These are phyloP conservation scores for Zasmidium angulare DNA, from an alignment of 2,329 filamentous ascomycete species.

Conservation along the genomic window DNA sequence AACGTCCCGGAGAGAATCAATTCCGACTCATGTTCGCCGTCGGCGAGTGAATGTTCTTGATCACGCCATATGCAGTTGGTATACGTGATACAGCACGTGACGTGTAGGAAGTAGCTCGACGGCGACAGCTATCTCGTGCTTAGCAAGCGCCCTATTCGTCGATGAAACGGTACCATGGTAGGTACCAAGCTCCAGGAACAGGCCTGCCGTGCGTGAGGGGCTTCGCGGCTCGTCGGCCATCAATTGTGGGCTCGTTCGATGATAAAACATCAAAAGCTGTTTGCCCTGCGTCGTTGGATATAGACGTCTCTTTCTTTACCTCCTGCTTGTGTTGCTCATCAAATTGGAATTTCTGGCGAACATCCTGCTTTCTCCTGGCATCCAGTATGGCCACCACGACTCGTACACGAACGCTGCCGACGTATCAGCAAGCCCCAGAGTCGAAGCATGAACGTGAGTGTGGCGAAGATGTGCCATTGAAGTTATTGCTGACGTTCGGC, in stretches of 20 bases:
- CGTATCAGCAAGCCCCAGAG: slow-evolving; percentile 23
- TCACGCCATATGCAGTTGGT: slow-evolving; percentile 12
- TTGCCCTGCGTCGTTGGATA: background rate
- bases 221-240: slow-evolving; percentile 6
- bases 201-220: slow-evolving; percentile 2
- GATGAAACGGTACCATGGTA: slow-evolving; percentile 3
- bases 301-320: background rate
- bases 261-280: background rate
- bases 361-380: no score
- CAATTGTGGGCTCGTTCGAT: background rate
- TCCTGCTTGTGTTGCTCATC: no score
- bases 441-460: slow-evolving; percentile 21
- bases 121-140: slow-evolving; percentile 2
- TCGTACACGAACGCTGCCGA: slow-evolving; percentile 16
- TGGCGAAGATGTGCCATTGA: background rate
- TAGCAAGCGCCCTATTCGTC: slow-evolving; percentile 7
- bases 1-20: background rate
- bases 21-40: background rate
- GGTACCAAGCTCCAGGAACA: slow-evolving; percentile 2
- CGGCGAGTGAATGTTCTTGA: background rate
- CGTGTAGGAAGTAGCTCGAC: background rate
- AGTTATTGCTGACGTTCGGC: background rate
- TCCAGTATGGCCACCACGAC: slow-evolving; percentile 21
- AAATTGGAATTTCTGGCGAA: no score
- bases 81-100: slow-evolving; percentile 9